Evolutionary conservation across 2,329 filamentous ascomycete species (phyloP), one percentile per base, ranked within the genome.

Genomic region (Cladosporium sp.): DNA sequence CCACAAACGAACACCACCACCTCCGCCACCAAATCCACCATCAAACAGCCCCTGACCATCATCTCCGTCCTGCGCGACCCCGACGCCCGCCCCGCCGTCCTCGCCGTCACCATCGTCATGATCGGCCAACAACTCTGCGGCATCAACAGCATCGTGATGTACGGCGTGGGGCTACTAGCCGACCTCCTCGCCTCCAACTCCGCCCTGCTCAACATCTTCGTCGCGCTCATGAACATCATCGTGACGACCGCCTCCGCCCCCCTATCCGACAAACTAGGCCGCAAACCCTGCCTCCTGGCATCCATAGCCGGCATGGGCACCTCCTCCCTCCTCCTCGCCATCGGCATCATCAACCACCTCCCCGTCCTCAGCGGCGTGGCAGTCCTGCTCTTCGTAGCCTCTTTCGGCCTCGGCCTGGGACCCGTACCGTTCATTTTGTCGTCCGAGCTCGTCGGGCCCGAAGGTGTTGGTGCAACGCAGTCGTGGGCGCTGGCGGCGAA

Each of bases 91-190:
- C 77, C 93, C 53, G 89, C 91, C 4, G 88, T 95, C 3, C 80
- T 95, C 11, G 90, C 89, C 1, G 85, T 95, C 59, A 93, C 96
- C 83, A 83, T 89, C 58, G 84, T 95, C 64, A 96, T 97, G 91
- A 78, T 91, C 52, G 86, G 88, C 1, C 93, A 97, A 67, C 93
- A 99, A 68, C 77, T 96, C 32, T 92, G 88, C 52, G 92, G 73
- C 56, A 92, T 97, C 73, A 97, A 99, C 78, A 92, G 87, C 52
- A 92, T 97, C 64, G 87, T 97, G 70, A 96, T 99, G 91, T 99
- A 99, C 70, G 95, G 91, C 2, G 93, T 97, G 5, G 90, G 88
- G 1, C 82, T 99, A 1, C 80, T 99, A 12, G 83, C 86, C 27
- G 83, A 84, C 56, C 79, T 97, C 1, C 80, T 99, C 0, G 86